These are phyloP conservation scores for Vanderwaltozyma yarrowii DNA, from an alignment of 805 yeast genomes.

Conservation along the genomic window DNA sequence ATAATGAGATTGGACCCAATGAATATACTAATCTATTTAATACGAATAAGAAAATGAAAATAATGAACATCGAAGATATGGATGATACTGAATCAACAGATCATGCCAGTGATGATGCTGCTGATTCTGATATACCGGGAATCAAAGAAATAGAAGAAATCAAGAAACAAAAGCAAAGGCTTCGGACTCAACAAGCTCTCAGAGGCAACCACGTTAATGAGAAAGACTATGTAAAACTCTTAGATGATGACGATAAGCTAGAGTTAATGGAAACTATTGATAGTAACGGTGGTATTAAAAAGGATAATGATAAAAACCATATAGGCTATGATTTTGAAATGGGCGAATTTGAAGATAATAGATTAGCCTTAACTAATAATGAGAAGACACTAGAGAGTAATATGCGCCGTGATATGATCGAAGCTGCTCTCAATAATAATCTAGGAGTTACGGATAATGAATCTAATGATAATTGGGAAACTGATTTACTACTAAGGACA, in stretches of 20 bases:
- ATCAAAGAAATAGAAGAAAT: conserved; percentile 1
- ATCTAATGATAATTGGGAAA: background rate
- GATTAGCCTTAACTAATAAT: conserved; percentile 15
- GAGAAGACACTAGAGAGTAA: conserved; percentile 8
- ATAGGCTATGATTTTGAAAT: conserved; percentile 6
- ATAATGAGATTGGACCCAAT: no score
- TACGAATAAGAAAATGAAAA: background rate
- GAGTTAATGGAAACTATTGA: conserved; percentile 17
- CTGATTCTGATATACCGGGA: background rate
- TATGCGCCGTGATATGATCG: conserved; percentile 11
- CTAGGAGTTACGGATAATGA: conserved; percentile 1
- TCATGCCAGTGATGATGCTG: background rate
- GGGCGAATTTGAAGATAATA: conserved; percentile 19
- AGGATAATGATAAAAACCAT: conserved; percentile 7
- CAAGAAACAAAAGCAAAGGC: background rate
- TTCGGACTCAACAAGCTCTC: background rate
- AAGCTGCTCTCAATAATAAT: conserved; percentile 11
- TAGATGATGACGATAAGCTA: conserved; percentile 20
- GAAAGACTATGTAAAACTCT: conserved; percentile 18
- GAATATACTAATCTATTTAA: no score
- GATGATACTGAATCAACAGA: background rate
- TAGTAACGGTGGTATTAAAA: conserved; percentile 8
- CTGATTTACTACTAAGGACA: no score
- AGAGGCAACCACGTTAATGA: conserved; percentile 7
- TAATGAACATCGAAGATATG: conserved; percentile 1